Evolutionary conservation across 2,329 filamentous ascomycete species (phyloP).

Genomic region (Diaporthe batatas): DNA sequence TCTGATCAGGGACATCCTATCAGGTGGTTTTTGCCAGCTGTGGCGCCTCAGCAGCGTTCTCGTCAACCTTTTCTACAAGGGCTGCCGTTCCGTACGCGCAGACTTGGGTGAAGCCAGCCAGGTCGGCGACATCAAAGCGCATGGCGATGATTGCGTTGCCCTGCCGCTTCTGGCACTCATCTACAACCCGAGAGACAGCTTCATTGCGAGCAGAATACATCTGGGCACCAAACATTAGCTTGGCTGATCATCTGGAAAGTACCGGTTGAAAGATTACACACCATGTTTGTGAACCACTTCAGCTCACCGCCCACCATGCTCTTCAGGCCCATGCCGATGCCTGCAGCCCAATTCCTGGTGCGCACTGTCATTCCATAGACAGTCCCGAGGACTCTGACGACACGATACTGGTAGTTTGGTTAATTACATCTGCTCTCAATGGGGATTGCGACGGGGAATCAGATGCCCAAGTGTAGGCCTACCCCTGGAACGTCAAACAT

Average conservation of each 20-base stretch:
- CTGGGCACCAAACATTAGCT: conserved; percentile 42
- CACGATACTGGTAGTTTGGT: conserved; percentile 51
- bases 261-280: conserved; percentile 42
- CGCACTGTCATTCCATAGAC: conserved; percentile 58
- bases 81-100: conserved; percentile 73
- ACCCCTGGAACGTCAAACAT: conserved; percentile 73
- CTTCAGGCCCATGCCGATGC: conserved; percentile 68
- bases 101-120: conserved; percentile 69
- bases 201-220: conserved; percentile 71
- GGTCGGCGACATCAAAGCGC: conserved; percentile 68
- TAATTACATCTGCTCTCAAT: neutral
- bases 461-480: neutral
- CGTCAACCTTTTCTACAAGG: conserved; percentile 67
- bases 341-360: conserved; percentile 70
- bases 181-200: conserved; percentile 67
- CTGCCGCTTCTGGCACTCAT: conserved; percentile 68
- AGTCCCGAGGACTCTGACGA: conserved; percentile 69
- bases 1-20: neutral
- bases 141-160: conserved; percentile 72
- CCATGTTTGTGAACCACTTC: conserved; percentile 69
- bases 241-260: neutral
- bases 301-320: conserved; percentile 71
- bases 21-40: conserved; percentile 43
- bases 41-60: conserved; percentile 45
- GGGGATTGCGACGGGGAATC: too few relatives aligned